A percentile compares a stretch with the other conserved stretches of the same genome.
phyloP scores from a whole-genome alignment of 257 asterid species.

The Fraxinus excelsior region DNA sequence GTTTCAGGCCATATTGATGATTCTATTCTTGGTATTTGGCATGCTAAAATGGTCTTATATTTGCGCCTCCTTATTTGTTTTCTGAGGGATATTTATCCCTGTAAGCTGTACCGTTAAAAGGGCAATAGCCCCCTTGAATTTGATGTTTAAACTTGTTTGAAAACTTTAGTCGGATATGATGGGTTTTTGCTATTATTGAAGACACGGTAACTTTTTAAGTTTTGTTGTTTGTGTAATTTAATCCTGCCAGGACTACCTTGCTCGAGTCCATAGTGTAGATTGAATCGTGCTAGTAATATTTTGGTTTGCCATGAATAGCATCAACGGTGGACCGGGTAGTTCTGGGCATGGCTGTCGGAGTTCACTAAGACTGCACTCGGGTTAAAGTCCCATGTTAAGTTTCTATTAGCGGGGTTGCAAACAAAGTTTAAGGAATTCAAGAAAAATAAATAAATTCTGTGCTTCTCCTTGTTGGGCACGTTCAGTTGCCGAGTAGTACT shows the following conservation, averaged over 20 bases:
- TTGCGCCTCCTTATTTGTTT: slow-evolving; percentile 17
- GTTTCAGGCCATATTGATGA: slow-evolving; percentile 62
- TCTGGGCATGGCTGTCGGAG: too few species aligned
- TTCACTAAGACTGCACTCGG: too few species aligned
- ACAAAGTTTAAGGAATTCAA: too few species aligned
- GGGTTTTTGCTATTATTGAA: background rate
- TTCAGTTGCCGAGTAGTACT: too few species aligned
- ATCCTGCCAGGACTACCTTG: too few species aligned
- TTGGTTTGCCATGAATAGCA: too few species aligned
- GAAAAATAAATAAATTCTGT: too few species aligned
- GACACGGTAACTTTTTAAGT: background rate
- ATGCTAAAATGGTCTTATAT: slow-evolving; percentile 22
- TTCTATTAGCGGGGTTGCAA: too few species aligned
- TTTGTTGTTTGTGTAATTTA: too few species aligned
- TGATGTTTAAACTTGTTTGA: slow-evolving; percentile 27
- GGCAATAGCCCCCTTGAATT: slow-evolving; percentile 30
- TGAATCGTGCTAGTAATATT: background rate
- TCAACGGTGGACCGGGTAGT: too few species aligned
- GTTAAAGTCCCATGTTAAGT: too few species aligned
- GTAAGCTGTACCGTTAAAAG: slow-evolving; percentile 19
- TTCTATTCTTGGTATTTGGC: slow-evolving; percentile 7
- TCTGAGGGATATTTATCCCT: background rate
- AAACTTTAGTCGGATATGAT: slow-evolving; percentile 18
- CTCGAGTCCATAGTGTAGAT: background rate
- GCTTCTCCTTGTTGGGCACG: too few species aligned